Evolutionary conservation across 345 rosid species (phyloP).

Genomic region (Syzygium aromaticum): DNA sequence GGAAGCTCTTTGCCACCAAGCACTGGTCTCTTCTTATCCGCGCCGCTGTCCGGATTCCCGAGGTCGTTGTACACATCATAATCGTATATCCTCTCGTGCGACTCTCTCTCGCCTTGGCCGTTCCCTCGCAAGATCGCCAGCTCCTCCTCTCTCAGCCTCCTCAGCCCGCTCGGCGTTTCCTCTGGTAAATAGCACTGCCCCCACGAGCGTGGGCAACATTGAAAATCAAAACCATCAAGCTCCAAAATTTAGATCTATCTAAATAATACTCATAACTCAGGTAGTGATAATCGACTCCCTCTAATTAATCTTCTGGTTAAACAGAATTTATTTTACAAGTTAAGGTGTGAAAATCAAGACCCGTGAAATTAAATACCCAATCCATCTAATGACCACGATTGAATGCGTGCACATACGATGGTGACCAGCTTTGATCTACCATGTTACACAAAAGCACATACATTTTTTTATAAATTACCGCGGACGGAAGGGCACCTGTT

Average conservation of each 20-base stretch:
- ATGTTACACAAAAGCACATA: background rate
- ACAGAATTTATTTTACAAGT: background rate
- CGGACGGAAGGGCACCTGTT: background rate
- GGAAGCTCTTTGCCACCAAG: constrained; percentile 36
- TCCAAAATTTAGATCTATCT: background rate
- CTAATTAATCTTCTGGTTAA: background rate
- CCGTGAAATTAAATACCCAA: background rate
- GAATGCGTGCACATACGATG: background rate
- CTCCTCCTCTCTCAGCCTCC: constrained; percentile 45
- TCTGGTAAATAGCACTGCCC: constrained; percentile 49
- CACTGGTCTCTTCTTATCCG: constrained; percentile 13
- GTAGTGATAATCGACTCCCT: background rate
- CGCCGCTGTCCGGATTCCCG: constrained; percentile 47
- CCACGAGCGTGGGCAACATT: background rate
- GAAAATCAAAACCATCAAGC: background rate
- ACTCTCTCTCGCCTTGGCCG: constrained; percentile 47
- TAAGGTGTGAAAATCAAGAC: background rate
- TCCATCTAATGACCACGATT: too few relatives aligned
- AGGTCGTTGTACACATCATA: constrained; percentile 79
- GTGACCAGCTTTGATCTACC: background rate
- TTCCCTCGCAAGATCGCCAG: constrained; percentile 41
- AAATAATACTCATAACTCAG: background rate
- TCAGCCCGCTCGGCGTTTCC: constrained; percentile 54
- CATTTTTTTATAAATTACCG: background rate
- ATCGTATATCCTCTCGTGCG: constrained; percentile 58